Conservation (phyloP, 306 rosid species). For the Vigna nakashimae region DNA sequence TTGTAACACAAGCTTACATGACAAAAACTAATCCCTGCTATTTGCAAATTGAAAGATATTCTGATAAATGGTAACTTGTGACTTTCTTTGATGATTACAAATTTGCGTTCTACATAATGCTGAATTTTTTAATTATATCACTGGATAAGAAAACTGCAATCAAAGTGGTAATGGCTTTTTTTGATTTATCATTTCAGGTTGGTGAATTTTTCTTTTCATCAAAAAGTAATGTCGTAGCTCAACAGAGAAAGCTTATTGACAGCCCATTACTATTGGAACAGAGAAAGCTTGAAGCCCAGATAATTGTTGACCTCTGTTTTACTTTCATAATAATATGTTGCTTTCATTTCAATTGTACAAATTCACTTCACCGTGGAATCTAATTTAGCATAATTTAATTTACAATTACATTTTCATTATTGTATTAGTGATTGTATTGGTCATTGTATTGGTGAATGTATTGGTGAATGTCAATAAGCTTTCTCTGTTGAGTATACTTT, state of each 20-base stretch:
- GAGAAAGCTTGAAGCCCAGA: background rate
- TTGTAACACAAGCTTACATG: slow-evolving; percentile 16
- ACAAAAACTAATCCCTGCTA: slow-evolving; percentile 16
- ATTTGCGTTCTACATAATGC: background rate
- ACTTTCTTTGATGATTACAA: slow-evolving; percentile 7
- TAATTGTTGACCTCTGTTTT: too few species aligned
- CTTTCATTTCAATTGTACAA: too few species aligned
- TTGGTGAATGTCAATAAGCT: too few species aligned
- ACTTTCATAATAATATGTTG: too few species aligned
- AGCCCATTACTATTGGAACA: slow-evolving; percentile 79
- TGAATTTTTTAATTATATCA: slow-evolving; percentile 20
- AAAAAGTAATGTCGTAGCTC: slow-evolving; percentile 61
- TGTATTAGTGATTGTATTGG: too few species aligned
- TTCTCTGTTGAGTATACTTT: too few species aligned
- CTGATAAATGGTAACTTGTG: background rate
- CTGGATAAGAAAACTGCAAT: slow-evolving; percentile 9
- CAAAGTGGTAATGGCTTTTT: too few species aligned
- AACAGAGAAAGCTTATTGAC: slow-evolving; percentile 66
- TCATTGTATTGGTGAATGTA: too few species aligned
- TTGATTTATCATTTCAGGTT: too few species aligned
- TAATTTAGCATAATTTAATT: too few species aligned
- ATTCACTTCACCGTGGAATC: too few species aligned
- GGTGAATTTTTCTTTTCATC: slow-evolving; percentile 78
- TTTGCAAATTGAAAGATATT: slow-evolving; percentile 30
- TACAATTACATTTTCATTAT: too few species aligned